Evolutionary conservation across 345 rosid species (phyloP).

Genomic region (Erodium maritimum): DNA sequence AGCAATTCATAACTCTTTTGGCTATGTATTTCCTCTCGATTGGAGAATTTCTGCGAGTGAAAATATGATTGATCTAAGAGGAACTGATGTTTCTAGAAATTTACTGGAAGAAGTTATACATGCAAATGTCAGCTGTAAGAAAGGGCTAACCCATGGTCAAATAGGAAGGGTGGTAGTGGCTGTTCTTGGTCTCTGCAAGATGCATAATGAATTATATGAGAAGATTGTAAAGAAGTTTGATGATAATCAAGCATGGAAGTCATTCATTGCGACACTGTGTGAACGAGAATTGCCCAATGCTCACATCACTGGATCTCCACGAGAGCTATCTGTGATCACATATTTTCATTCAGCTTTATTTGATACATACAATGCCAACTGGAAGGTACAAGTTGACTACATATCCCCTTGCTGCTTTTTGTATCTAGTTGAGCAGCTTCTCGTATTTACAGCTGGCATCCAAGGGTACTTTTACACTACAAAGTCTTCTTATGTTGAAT

Average conservation of each 20-base stretch:
- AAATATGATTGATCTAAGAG: conserved; percentile 23
- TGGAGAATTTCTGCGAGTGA: conserved; percentile 19
- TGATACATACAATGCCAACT: conserved; percentile 21
- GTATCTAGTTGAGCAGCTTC: conserved; percentile 33
- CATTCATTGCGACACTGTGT: conserved; percentile 15
- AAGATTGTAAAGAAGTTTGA: conserved; percentile 6
- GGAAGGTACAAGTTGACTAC: conserved; percentile 18
- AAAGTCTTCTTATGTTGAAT: conserved; percentile 28
- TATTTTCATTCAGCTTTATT: conserved; percentile 20
- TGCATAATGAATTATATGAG: neutral
- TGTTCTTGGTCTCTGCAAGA: conserved; percentile 31
- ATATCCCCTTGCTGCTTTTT: conserved; percentile 33
- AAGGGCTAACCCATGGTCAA: conserved; percentile 21
- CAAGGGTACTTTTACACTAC: conserved; percentile 14
- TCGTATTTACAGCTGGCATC: conserved; percentile 13
- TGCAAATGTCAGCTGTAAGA: conserved; percentile 1
- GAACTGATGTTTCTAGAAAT: conserved; percentile 13
- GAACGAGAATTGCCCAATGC: neutral
- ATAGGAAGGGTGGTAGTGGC: conserved; percentile 23
- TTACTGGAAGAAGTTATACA: conserved; percentile 14
- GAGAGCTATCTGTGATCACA: neutral
- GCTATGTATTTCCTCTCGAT: conserved; percentile 25
- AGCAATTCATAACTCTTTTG: conserved; percentile 11
- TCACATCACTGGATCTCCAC: neutral
- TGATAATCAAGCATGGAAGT: conserved; percentile 19